A percentile compares a stretch with the other conserved stretches of the same genome.
Evolutionary conservation across 495 filamentous ascomycete species (phyloP).

Genomic region (Tuber indicum): DNA sequence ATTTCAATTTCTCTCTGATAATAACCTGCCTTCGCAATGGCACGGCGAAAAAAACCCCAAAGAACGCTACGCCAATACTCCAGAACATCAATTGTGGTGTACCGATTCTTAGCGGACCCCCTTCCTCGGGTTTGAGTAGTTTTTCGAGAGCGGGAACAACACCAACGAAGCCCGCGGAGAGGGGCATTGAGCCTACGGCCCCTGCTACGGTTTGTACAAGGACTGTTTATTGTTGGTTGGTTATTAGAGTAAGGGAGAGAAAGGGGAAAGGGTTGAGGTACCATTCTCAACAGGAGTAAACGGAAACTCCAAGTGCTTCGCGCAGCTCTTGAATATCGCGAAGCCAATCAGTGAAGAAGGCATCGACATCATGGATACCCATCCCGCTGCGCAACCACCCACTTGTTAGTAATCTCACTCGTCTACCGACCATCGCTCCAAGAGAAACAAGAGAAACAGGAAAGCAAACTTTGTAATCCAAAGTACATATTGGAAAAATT

Average conservation of each 20-base stretch:
- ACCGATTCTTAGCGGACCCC: slow-evolving; percentile 64
- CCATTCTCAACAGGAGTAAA: slow-evolving; percentile 94
- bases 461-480: slow-evolving; percentile 65
- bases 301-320: slow-evolving; percentile 62
- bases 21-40: slow-evolving; percentile 82
- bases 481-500: slow-evolving; percentile 98
- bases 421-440: neutral
- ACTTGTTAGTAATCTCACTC: slow-evolving; percentile 11
- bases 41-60: slow-evolving; percentile 93
- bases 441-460: neutral
- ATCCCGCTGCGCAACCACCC: slow-evolving; percentile 53
- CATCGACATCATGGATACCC: slow-evolving; percentile 82
- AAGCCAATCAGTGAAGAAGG: slow-evolving; percentile 93
- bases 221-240: slow-evolving; percentile 42
- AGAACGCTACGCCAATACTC: slow-evolving; percentile 86
- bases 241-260: neutral
- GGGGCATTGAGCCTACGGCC: slow-evolving; percentile 90
- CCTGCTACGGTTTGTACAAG: slow-evolving; percentile 95
- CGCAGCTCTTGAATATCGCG: slow-evolving; percentile 79
- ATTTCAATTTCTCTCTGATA: slow-evolving; percentile 81
- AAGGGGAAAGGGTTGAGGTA: slow-evolving; percentile 4
- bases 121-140: slow-evolving; percentile 66
- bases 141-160: slow-evolving; percentile 85
- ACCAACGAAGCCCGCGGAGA: slow-evolving; percentile 89
- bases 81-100: slow-evolving; percentile 76